These are phyloP conservation scores for Lentinula aciculospora DNA, from an alignment of 768 basidiomycete species.

Conservation along the genomic window DNA sequence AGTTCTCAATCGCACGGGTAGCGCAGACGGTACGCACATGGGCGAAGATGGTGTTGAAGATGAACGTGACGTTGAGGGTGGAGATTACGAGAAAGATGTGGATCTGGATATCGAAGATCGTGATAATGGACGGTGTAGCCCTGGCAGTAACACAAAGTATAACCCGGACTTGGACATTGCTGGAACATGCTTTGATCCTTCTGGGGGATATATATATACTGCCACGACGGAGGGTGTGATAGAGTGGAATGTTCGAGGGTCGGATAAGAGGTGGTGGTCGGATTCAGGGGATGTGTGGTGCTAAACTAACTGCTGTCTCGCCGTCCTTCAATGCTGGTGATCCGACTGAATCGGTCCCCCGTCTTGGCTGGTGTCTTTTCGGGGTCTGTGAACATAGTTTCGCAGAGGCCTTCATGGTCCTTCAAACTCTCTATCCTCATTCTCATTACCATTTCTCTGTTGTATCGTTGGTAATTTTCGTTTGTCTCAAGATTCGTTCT, in stretches of 20 bases:
- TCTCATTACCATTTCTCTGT: background rate
- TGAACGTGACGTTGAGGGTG: constrained; percentile 8
- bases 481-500: too few relatives aligned
- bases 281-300: constrained; percentile 21
- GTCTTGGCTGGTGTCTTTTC: background rate
- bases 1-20: background rate
- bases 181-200: constrained; percentile 70
- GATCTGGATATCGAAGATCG: background rate
- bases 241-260: constrained; percentile 72
- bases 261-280: constrained; percentile 71
- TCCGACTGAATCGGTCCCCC: background rate
- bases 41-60: constrained; percentile 8
- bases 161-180: constrained; percentile 52
- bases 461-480: background rate
- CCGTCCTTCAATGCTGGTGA: too few relatives aligned
- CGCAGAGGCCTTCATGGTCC: background rate
- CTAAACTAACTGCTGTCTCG: background rate
- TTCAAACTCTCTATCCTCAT: background rate
- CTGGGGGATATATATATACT: constrained; percentile 62
- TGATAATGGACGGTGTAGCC: background rate
- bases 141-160: constrained; percentile 3
- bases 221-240: constrained; percentile 52
- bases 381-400: background rate
- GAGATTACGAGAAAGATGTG: constrained; percentile 1
- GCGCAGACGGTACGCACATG: background rate